Percentiles rank a stretch among this genome's conserved stretches.
Evolutionary conservation across 257 asterid genomes (phyloP).

Genomic region (Galeopsis tetrahit): DNA sequence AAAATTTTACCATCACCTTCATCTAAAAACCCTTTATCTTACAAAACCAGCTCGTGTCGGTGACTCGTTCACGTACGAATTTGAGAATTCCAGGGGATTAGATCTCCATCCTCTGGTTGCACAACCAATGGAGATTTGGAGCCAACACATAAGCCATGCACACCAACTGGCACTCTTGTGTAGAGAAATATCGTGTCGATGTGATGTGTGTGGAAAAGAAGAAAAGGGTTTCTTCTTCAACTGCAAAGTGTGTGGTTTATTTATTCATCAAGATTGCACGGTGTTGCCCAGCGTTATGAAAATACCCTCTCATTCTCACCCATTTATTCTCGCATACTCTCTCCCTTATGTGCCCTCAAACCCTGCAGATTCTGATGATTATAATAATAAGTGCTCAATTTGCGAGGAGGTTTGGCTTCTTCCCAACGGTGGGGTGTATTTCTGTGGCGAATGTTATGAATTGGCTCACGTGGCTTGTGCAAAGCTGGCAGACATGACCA

Average conservation of each 20-base stretch:
- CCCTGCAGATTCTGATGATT: no score
- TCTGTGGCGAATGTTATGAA: background rate
- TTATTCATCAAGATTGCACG: background rate
- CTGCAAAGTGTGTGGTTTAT: background rate
- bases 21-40: background rate
- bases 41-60: background rate
- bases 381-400: no score
- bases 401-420: no score
- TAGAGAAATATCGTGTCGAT: background rate
- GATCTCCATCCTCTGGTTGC: slow-evolving; percentile 12
- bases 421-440: no score
- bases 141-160: background rate
- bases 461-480: slow-evolving; percentile 2
- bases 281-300: background rate
- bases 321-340: slow-evolving; percentile 3
- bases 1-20: background rate
- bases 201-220: background rate
- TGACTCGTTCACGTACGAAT: background rate
- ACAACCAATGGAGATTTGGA: background rate
- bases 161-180: background rate
- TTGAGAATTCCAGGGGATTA: background rate
- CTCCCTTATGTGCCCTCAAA: background rate
- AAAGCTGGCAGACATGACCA: background rate
- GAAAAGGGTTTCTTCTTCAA: slow-evolving; percentile 17
- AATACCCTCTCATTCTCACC: background rate